Evolutionary conservation across 352 stramenopile genomes (phyloP).

Genomic region (Phytopythium boreale): DNA sequence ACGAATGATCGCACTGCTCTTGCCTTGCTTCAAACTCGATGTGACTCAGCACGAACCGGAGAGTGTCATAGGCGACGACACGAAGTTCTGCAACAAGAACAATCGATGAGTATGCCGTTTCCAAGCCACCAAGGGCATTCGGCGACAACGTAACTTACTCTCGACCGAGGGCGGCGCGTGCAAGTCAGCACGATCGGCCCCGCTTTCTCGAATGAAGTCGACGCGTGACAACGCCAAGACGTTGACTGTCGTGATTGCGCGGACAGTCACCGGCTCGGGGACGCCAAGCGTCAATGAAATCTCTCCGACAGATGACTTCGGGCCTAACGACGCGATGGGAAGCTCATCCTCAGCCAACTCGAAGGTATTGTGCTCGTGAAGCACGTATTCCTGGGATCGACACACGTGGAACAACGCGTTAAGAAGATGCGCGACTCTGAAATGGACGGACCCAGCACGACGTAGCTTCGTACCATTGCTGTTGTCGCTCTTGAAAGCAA

Average conservation of each 20-base stretch:
- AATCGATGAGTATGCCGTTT: neutral
- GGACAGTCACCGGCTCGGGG: conserved; percentile 32
- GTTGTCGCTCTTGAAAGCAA: conserved; percentile 4
- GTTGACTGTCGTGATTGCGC: conserved; percentile 31
- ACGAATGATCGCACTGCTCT: conserved; percentile 33
- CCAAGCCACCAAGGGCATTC: neutral
- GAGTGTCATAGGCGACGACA: conserved; percentile 44
- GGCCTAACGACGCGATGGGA: conserved; percentile 30
- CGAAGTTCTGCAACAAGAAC: conserved; percentile 29
- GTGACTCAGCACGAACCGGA: conserved; percentile 46
- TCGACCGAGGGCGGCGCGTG: conserved; percentile 9
- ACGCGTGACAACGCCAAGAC: conserved; percentile 28
- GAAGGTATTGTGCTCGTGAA: conserved; percentile 31
- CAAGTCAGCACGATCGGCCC: neutral
- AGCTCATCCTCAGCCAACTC: conserved; percentile 22
- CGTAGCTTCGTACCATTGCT: conserved; percentile 1
- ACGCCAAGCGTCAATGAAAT: conserved; percentile 34
- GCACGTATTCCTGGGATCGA: conserved; percentile 1
- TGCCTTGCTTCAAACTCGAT: conserved; percentile 46
- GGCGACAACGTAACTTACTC: conserved; percentile 14
- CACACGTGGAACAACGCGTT: too few relatives aligned
- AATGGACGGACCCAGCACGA: neutral
- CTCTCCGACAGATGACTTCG: conserved; percentile 32
- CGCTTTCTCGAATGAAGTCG: conserved; percentile 38
- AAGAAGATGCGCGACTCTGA: too few relatives aligned